A percentile compares a stretch with the other conserved stretches of the same genome.
Evolutionary conservation across 2,329 filamentous ascomycete genomes (phyloP).

Genomic region (Alternaria ventricosa): DNA sequence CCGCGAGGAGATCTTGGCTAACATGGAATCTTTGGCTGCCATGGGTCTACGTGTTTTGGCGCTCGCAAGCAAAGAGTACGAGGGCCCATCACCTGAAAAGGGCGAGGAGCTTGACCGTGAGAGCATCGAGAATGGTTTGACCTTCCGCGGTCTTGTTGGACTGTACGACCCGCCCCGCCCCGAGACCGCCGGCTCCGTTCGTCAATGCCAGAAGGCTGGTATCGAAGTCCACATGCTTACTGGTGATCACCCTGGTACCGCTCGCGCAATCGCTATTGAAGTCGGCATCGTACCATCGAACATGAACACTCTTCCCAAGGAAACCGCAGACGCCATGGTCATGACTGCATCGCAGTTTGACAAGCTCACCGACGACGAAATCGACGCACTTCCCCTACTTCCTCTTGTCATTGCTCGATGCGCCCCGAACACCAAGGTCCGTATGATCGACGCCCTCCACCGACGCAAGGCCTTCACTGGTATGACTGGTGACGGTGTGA

Average conservation of each 20-base stretch:
- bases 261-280: slow-evolving; percentile 54
- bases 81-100: slow-evolving; percentile 48
- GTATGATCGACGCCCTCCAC: slow-evolving; percentile 54
- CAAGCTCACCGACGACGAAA: slow-evolving; percentile 50
- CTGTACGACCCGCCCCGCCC: slow-evolving; percentile 85
- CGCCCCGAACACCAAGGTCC: slow-evolving; percentile 53
- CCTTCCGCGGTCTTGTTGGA: slow-evolving; percentile 78
- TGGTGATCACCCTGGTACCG: slow-evolving; percentile 54
- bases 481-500: slow-evolving; percentile 56
- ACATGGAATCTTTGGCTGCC: slow-evolving; percentile 71
- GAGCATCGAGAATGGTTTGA: slow-evolving; percentile 70
- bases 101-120: slow-evolving; percentile 58
- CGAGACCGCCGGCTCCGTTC: slow-evolving; percentile 68
- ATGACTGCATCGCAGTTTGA: slow-evolving; percentile 51
- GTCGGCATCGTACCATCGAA: slow-evolving; percentile 54
- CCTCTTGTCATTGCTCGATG: slow-evolving; percentile 55
- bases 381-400: slow-evolving; percentile 49
- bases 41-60: slow-evolving; percentile 73
- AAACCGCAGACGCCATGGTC: slow-evolving; percentile 37
- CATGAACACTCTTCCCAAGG: slow-evolving; percentile 46
- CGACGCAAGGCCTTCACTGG: slow-evolving; percentile 50
- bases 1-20: slow-evolving; percentile 64
- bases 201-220: slow-evolving; percentile 36
- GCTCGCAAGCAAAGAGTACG: slow-evolving; percentile 61
- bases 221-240: slow-evolving; percentile 58